phyloP scores from a whole-genome alignment of 148 eudicot genomes.

The Gaultheria prostrata region DNA sequence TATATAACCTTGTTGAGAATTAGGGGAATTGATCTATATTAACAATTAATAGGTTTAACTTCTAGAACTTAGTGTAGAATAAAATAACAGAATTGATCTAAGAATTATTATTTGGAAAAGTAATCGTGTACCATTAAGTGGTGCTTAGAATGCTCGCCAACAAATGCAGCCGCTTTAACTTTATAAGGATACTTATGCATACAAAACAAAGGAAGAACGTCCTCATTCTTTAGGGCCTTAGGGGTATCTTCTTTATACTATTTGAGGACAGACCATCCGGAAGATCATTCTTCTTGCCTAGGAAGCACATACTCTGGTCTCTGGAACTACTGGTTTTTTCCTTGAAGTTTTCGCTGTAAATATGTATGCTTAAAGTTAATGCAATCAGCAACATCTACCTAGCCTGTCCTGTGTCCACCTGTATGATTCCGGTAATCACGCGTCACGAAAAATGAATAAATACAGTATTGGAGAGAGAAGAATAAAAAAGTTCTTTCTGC shows the following conservation, averaged over 20 bases:
- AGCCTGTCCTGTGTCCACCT: not conserved
- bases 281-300: not conserved
- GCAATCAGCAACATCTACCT: not conserved
- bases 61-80: not conserved
- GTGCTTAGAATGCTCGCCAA: not conserved
- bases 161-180: slow-evolving; percentile 4
- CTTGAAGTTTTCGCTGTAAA: not conserved
- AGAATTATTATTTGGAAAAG: not conserved
- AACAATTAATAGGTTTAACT: not conserved
- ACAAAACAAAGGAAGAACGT: not conserved
- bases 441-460: not conserved
- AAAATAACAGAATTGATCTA: not conserved
- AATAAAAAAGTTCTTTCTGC: not conserved
- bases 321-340: not conserved
- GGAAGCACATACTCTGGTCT: not conserved
- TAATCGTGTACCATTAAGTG: not conserved
- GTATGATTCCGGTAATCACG: not conserved
- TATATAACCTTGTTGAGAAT: not conserved
- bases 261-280: not conserved
- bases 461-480: not conserved
- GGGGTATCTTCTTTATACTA: not conserved
- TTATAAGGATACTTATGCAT: not conserved
- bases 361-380: not conserved
- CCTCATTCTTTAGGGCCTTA: not conserved
- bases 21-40: not conserved